These are phyloP conservation scores for Xerophyta viscosa DNA, from an alignment of 106 monocot species.

Conservation along the genomic window DNA sequence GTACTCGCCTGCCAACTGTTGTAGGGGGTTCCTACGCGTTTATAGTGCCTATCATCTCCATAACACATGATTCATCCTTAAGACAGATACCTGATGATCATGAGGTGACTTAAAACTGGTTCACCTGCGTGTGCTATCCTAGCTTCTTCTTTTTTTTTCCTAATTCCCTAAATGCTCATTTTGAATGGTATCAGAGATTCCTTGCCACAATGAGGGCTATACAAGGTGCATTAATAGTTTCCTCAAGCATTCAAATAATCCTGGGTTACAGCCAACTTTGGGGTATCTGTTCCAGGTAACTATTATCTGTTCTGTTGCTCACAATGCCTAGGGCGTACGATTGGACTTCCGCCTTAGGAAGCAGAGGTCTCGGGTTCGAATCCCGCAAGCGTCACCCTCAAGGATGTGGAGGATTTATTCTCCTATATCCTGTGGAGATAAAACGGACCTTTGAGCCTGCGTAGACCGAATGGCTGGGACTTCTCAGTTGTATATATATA, in stretches of 20 bases:
- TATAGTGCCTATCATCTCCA: conserved; percentile 79
- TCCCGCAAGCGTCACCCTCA: too few relatives aligned
- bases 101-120: conserved; percentile 17
- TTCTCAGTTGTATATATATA: too few relatives aligned
- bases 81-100: conserved; percentile 48
- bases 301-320: neutral
- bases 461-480: too few relatives aligned
- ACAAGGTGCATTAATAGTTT: conserved; percentile 86
- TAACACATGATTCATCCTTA: conserved; percentile 58
- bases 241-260: conserved; percentile 94
- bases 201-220: conserved; percentile 87
- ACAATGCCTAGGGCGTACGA: too few relatives aligned
- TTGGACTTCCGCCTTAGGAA: too few relatives aligned
- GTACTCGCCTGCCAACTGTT: conserved; percentile 82
- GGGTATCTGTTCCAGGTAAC: conserved; percentile 91
- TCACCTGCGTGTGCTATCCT: neutral
- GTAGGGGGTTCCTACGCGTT: conserved; percentile 80
- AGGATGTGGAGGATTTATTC: too few relatives aligned
- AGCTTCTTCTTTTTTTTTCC: neutral
- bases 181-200: conserved; percentile 56
- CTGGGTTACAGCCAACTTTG: conserved; percentile 96
- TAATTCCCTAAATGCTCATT: neutral
- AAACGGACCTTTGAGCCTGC: too few relatives aligned
- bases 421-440: too few relatives aligned
- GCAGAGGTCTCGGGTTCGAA: too few relatives aligned